Base-by-base conservation (phyloP, 1,284 basidiomycete genomes). In the Violaceomyces palustris region DNA sequence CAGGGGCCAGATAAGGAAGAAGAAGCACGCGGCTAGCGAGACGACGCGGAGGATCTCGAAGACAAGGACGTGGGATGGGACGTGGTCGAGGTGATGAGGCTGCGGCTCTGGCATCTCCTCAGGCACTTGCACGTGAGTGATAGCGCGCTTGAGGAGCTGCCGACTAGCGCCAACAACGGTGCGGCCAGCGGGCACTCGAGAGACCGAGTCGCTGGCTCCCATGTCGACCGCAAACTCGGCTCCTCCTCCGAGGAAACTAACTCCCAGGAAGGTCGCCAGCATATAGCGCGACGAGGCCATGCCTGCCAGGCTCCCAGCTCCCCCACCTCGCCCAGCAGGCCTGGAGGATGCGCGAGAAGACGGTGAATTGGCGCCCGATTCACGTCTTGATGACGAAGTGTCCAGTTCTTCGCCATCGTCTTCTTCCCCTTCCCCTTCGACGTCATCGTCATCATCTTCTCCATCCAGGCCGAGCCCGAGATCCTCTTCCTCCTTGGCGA, bases 111-210 rank as follows among this genome's bases (percentile, higher is more conserved):
- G n/a, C n/a, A n/a, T n/a, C n/a, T n/a, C n/a, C n/a, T n/a, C n/a
- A n/a, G n/a, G n/a, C n/a, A n/a, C n/a, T n/a, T n/a, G n/a, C 19
- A 59, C 42, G 35, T 50, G 52, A 23, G 39, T 40, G 4, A 48
- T 50, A n/a, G 57, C 55, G 15, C 68, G 62, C 46, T 69, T 71
- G 39, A 69, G 45, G 30, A 71, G 37, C 42, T 71, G 67, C 29
- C 64, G 64, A n/a, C 62, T 55, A 1, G 66, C 69, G 17, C 60
- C 60, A 14, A 71, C 30, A 15, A 69, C 48, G 22, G 50, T 30
- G 14, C 42, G 37, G 23, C 62, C 52, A 7, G 54, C 40, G 22
- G 49, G 28, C n/a, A 58, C 36, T 28, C 56, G 38, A 33, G 47
- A 23, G 48, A 48, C 37, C 36, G 51, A 31, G 30, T 42, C 37